Conservation (phyloP, 2,329 filamentous ascomycete genomes). For the Neobulgaria alba region DNA sequence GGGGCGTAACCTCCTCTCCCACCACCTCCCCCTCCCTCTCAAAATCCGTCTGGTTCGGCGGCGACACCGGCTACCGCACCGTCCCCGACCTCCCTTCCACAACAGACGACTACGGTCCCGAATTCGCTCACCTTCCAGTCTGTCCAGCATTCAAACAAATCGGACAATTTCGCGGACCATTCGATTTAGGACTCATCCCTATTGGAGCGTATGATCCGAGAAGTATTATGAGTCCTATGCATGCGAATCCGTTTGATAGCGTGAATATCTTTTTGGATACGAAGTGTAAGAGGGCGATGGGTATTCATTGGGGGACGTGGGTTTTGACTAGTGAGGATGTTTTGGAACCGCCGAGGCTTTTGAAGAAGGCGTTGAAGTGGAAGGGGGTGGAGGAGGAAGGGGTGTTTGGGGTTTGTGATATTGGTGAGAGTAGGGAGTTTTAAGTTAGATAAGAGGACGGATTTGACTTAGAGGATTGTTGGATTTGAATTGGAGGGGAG, state of each 20-base stretch:
- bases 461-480: too few species aligned
- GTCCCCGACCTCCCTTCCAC: constrained; percentile 56
- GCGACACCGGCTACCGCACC: constrained; percentile 82
- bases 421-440: constrained; percentile 77
- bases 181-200: constrained; percentile 85
- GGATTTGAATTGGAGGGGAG: too few species aligned
- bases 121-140: constrained; percentile 56
- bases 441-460: constrained; percentile 29
- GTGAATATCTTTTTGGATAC: constrained; percentile 88
- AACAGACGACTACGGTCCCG: constrained; percentile 62
- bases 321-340: constrained; percentile 69
- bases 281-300: constrained; percentile 66
- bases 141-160: constrained; percentile 85
- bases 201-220: constrained; percentile 83
- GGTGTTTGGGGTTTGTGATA: constrained; percentile 72
- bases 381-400: constrained; percentile 62
- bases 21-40: too few species aligned
- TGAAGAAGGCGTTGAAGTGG: constrained; percentile 62
- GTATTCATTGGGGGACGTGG: constrained; percentile 92
- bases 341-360: constrained; percentile 65
- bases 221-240: constrained; percentile 66
- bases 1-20: constrained; percentile 67
- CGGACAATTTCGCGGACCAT: constrained; percentile 70
- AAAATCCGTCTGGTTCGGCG: constrained; percentile 78
- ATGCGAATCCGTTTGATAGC: constrained; percentile 77